A percentile compares a stretch with the other conserved stretches of the same genome.
These are phyloP conservation scores for Chrysosporium keratinophilum DNA, from an alignment of 2,329 filamentous ascomycete genomes.

Conservation along the genomic window DNA sequence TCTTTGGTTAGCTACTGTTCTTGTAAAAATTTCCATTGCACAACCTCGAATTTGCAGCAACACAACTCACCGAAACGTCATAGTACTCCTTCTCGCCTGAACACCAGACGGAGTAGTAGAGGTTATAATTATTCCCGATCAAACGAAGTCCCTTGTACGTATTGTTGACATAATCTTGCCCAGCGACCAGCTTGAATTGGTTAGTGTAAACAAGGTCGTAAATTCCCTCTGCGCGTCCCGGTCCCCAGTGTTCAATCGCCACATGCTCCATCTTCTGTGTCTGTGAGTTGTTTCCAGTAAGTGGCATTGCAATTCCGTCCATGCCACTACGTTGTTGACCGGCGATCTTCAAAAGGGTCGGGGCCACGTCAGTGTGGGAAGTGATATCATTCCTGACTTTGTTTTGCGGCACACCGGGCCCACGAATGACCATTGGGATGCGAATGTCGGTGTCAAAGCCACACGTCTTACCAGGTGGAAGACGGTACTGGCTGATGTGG, in stretches of 20 bases:
- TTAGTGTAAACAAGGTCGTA: conserved; percentile 16
- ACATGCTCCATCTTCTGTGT: conserved; percentile 43
- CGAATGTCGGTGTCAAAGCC: conserved; percentile 52
- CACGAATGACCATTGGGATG: conserved; percentile 50
- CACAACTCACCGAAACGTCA: conserved; percentile 42
- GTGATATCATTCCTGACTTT: conserved; percentile 41
- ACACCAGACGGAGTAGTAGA: conserved; percentile 61
- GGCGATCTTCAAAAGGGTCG: conserved; percentile 46
- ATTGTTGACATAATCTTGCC: neutral
- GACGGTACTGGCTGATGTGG: conserved; percentile 50
- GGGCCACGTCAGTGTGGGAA: conserved; percentile 54
- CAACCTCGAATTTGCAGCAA: neutral
- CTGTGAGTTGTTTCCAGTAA: conserved; percentile 22
- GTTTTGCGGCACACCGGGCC: conserved; percentile 44
- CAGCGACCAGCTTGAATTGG: neutral
- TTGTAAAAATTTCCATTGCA: neutral
- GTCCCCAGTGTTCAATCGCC: conserved; percentile 49
- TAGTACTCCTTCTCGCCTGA: conserved; percentile 58
- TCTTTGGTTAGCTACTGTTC: conserved; percentile 25
- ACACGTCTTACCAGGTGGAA: conserved; percentile 49
- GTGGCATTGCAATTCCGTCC: conserved; percentile 46
- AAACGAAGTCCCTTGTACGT: conserved; percentile 51
- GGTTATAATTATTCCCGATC: conserved; percentile 44
- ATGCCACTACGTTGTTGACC: conserved; percentile 40
- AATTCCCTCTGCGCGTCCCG: conserved; percentile 24